These are phyloP conservation scores for Trichoderma hamatum DNA, from an alignment of 2,329 filamentous ascomycete species.

Conservation along the genomic window DNA sequence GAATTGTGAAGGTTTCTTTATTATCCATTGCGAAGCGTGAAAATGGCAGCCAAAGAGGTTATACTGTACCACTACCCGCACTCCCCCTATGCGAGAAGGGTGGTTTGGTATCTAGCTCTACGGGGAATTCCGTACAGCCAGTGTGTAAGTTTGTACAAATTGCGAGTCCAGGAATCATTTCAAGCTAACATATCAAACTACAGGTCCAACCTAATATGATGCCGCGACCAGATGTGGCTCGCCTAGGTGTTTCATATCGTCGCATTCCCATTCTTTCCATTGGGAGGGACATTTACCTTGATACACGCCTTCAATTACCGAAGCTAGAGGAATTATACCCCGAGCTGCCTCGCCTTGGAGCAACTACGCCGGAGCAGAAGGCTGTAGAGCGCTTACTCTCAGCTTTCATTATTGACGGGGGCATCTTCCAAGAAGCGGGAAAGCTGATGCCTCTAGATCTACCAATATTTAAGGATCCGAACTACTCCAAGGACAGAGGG, in stretches of 20 bases:
- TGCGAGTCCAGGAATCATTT: not conserved
- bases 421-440: slow-evolving; percentile 57
- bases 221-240: slow-evolving; percentile 65
- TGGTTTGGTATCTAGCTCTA: slow-evolving; percentile 69
- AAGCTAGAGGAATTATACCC: slow-evolving; percentile 64
- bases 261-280: slow-evolving; percentile 71
- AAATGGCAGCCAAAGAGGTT: slow-evolving; percentile 40
- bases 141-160: slow-evolving; percentile 56
- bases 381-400: slow-evolving; percentile 60
- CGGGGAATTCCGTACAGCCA: slow-evolving; percentile 66
- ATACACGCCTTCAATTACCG: slow-evolving; percentile 68
- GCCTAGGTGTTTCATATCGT: slow-evolving; percentile 66
- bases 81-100: slow-evolving; percentile 65
- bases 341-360: slow-evolving; percentile 43
- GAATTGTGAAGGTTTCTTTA: not conserved
- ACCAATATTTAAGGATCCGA: slow-evolving; percentile 58
- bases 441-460: slow-evolving; percentile 60
- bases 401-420: slow-evolving; percentile 57
- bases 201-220: slow-evolving; percentile 67
- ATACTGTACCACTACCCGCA: slow-evolving; percentile 68
- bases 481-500: slow-evolving; percentile 61
- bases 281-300: slow-evolving; percentile 68
- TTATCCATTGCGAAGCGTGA: not conserved
- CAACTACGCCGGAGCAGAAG: slow-evolving; percentile 43
- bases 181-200: not conserved